Conservation (phyloP, 2,329 filamentous ascomycete genomes). For the Ceratocystis papillata region DNA sequence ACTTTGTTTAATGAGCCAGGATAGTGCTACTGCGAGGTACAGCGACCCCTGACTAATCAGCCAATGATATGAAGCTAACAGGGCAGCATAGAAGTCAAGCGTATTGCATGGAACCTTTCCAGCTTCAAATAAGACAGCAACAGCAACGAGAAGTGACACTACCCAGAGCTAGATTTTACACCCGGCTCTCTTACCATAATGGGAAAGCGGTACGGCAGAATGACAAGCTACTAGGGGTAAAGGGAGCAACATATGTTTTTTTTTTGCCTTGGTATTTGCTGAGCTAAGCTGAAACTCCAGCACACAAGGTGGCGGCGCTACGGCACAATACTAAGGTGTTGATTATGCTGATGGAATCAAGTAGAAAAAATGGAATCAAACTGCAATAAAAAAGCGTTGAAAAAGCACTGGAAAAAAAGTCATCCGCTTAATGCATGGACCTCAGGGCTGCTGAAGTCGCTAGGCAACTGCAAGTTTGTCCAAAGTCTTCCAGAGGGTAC, state of each 20-base stretch:
- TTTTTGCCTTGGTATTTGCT: neutral
- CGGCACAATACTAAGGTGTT: neutral
- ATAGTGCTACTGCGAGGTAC: constrained; percentile 2
- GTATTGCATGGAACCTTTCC: constrained; percentile 22
- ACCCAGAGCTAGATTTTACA: neutral
- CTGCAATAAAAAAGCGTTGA: neutral
- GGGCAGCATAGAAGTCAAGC: constrained; percentile 19
- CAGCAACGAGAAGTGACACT: neutral
- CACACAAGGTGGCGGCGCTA: neutral
- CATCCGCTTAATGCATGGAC: neutral
- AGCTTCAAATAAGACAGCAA: neutral
- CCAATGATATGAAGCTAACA: constrained; percentile 21
- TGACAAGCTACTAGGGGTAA: neutral
- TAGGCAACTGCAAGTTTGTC: constrained; percentile 4
- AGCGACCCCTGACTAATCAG: constrained; percentile 20
- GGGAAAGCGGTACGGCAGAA: constrained; percentile 6
- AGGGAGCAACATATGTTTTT: neutral
- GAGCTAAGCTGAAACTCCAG: neutral
- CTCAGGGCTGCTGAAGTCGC: neutral
- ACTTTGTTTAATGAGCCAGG: constrained; percentile 6
- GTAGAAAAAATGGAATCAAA: constrained; percentile 4
- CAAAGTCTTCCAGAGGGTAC: neutral
- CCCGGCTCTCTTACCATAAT: constrained; percentile 7
- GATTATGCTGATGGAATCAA: neutral
- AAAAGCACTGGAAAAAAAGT: neutral